Percentiles rank a stretch among this genome's conserved stretches.
Conservation (phyloP, 2,329 filamentous ascomycete species). For the Calonectria multiphialidica region DNA sequence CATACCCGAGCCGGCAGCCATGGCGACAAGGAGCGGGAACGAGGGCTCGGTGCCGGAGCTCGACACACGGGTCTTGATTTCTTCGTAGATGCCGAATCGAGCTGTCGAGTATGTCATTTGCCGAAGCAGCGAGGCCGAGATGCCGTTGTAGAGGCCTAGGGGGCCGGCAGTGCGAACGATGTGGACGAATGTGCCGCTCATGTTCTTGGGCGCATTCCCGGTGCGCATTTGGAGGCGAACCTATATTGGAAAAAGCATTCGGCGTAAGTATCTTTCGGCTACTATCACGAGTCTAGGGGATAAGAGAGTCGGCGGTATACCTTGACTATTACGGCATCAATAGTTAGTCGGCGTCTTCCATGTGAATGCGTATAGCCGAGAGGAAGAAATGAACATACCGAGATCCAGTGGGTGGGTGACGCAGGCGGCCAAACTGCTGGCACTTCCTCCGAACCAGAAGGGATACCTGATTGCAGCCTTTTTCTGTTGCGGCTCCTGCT, state of each 20-base stretch:
- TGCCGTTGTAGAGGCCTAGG: conserved; percentile 88
- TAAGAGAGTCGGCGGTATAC: conserved; percentile 24
- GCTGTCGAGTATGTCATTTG: conserved; percentile 97
- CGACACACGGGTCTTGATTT: conserved; percentile 76
- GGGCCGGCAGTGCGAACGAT: conserved; percentile 82
- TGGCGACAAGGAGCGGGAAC: conserved; percentile 82
- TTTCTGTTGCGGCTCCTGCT: conserved; percentile 52
- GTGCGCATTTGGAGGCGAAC: conserved; percentile 90
- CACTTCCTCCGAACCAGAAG: conserved; percentile 97
- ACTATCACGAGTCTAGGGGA: not conserved
- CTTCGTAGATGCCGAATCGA: conserved; percentile 96
- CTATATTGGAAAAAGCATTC: conserved; percentile 71
- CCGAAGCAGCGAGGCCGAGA: conserved; percentile 91
- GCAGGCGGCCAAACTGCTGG: conserved; percentile 89
- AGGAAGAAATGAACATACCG: conserved; percentile 66
- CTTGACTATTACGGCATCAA: conserved; percentile 61
- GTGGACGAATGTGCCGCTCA: conserved; percentile 88
- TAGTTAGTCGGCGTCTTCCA: conserved; percentile 36
- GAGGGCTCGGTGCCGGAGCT: conserved; percentile 68
- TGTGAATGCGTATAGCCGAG: not conserved
- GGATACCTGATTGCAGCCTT: conserved; percentile 70
- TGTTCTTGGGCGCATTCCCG: conserved; percentile 80
- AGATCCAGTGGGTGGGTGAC: conserved; percentile 96
- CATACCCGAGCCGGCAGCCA: conserved; percentile 87
- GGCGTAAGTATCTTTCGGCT: conserved; percentile 11